Conservation (phyloP, 495 filamentous ascomycete species). For the Parathielavia hyrcaniae region DNA sequence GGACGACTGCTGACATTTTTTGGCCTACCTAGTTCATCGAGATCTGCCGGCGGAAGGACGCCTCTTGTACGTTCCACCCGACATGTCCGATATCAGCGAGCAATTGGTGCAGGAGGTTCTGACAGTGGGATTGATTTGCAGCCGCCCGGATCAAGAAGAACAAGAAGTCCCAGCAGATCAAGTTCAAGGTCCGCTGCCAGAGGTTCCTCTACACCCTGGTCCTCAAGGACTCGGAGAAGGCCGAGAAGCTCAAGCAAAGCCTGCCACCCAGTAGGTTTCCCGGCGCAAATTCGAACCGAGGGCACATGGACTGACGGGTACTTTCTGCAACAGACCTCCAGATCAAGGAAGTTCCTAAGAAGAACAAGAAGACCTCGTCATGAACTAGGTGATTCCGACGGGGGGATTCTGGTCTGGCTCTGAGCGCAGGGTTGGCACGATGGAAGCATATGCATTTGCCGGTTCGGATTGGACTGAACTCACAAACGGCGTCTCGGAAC, state of each 20-base stretch:
- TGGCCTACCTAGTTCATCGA: slow-evolving; percentile 84
- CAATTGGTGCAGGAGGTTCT: slow-evolving; percentile 25
- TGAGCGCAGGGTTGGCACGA: slow-evolving; percentile 21
- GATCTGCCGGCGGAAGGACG: slow-evolving; percentile 98
- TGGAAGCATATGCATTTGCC: slow-evolving; percentile 20
- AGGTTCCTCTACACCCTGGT: slow-evolving; percentile 93
- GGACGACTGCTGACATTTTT: slow-evolving; percentile 31
- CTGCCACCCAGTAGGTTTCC: slow-evolving; percentile 77
- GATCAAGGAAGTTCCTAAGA: slow-evolving; percentile 47
- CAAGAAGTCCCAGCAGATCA: slow-evolving; percentile 78
- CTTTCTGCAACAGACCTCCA: slow-evolving; percentile 33
- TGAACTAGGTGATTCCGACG: slow-evolving; percentile 17
- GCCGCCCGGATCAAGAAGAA: slow-evolving; percentile 98
- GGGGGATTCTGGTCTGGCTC: slow-evolving; percentile 10
- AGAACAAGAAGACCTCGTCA: slow-evolving; percentile 40
- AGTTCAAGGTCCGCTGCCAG: slow-evolving; percentile 99
- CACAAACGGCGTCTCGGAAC: slow-evolving; percentile 40
- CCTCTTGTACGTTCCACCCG: slow-evolving; percentile 66
- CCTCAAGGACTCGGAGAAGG: slow-evolving; percentile 96
- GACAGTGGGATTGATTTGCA: slow-evolving; percentile 41
- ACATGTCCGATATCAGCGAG: slow-evolving; percentile 7
- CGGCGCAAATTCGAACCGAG: neutral
- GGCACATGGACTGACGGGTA: slow-evolving; percentile 13
- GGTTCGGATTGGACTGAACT: slow-evolving; percentile 17
- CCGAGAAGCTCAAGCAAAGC: slow-evolving; percentile 99